phyloP scores from a whole-genome alignment of 2,329 filamentous ascomycete species.

The Fusarium proliferatum region DNA sequence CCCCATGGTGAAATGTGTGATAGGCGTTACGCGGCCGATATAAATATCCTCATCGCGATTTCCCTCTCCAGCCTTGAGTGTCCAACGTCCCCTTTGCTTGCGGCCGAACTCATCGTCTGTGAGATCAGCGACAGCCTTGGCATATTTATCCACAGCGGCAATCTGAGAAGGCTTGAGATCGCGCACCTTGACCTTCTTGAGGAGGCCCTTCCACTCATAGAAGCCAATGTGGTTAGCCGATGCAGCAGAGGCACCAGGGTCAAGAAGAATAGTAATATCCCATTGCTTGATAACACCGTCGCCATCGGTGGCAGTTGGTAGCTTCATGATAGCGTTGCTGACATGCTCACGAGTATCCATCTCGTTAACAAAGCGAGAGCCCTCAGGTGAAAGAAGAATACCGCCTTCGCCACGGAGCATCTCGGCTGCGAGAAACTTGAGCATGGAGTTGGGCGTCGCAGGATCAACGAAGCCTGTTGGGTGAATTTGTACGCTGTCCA shows the following conservation, averaged over 20 bases:
- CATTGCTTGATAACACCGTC: conserved; percentile 60
- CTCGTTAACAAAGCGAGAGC: conserved; percentile 71
- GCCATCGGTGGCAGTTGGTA: conserved; percentile 45
- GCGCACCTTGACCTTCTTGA: conserved; percentile 65
- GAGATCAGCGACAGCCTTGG: conserved; percentile 54
- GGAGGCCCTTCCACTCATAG: conserved; percentile 70
- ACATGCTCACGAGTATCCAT: conserved; percentile 68
- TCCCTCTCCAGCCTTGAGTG: conserved; percentile 55
- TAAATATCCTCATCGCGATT: conserved; percentile 65
- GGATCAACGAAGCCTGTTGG: conserved; percentile 73
- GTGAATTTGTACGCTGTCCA: conserved; percentile 71
- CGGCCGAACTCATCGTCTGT: conserved; percentile 59
- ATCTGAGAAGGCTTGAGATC: conserved; percentile 58
- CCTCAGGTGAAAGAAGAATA: conserved; percentile 60
- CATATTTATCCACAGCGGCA: conserved; percentile 61
- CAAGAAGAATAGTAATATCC: conserved; percentile 68
- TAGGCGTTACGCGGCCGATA: conserved; percentile 69
- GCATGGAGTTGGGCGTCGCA: conserved; percentile 53
- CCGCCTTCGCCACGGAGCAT: conserved; percentile 72
- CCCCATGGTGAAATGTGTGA: conserved; percentile 76
- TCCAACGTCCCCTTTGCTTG: conserved; percentile 66
- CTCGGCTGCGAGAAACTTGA: conserved; percentile 74
- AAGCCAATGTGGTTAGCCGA: conserved; percentile 69
- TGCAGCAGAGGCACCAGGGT: conserved; percentile 66
- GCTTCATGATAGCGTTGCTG: conserved; percentile 62